Base-by-base conservation (phyloP, 2,329 filamentous ascomycete genomes). In the Penicillium rolfsii region DNA sequence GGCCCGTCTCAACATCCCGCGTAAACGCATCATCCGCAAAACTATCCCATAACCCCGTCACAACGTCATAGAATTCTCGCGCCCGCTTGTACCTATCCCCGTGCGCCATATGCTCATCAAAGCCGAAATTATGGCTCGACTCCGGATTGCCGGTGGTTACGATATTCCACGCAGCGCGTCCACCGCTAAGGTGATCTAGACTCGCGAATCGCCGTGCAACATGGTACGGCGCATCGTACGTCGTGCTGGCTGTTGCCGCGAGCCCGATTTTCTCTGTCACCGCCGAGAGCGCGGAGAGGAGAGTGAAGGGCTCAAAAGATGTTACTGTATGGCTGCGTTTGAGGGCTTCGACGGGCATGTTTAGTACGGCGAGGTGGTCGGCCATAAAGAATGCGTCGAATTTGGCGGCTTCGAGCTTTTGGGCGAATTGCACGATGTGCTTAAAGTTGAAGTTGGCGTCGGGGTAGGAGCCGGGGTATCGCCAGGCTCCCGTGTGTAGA, bases 351-450 rank as follows among this genome's bases (percentile, higher is more conserved):
- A 82, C 70, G 0, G 83, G 83, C 84, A 85, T 84, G 62, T 85
- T 85, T 46, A 84, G 67, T 2, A 85, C 82, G 3, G 81, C 83
- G 0, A 84, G 74, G 63, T 84, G 82, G 62, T 84, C 83, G 0
- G 82, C 83, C 82, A 84, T 84, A 74, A 84, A 85, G 71, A 85
- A 84, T 40, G 82, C 82, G 64, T 85, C 82, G 64, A 84, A 84
- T 57, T 84, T 85, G 63, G 82, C 83, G 7, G 75, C 77, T 66
- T 85, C 83, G 0, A 84, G 77, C 60, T 81, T 83, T 65, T 83
- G 79, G 49, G 84, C 83, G 64, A 86, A 86, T 0, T 77, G 76
- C 50, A 80, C 81, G 5, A 86, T 73, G 63, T 86, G 83, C 22
- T 74, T 71, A 14, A 85, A 77, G 64, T 85, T 85, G 79, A 86